Percentiles rank a stretch among this genome's conserved stretches.
Conservation (phyloP, 257 asterid species). For the Ophiorrhiza pumila region DNA sequence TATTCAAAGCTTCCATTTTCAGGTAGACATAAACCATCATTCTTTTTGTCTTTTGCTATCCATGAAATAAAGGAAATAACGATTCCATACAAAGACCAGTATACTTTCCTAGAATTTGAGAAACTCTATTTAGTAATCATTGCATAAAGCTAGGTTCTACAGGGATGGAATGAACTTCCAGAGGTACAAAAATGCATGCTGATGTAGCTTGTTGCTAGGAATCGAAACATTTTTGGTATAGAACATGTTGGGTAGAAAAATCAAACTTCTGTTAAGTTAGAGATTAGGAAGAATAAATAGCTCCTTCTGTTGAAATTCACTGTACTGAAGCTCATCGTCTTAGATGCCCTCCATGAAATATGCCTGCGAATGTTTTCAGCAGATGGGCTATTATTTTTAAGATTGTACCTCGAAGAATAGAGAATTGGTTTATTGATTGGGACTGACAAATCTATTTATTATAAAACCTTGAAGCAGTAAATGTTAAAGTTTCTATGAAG, state of each 20-base stretch:
- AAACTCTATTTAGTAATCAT: not conserved
- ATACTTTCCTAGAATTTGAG: not conserved
- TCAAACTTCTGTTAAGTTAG: not conserved
- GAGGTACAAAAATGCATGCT: not conserved
- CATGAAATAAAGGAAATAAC: not conserved
- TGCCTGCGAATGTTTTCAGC: not conserved
- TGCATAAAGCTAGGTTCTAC: not conserved
- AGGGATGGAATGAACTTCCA: not conserved
- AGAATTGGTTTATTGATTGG: not conserved
- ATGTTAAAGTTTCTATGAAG: not conserved
- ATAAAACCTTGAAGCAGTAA: not conserved
- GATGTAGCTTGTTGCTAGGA: too few species aligned
- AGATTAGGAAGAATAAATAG: not conserved
- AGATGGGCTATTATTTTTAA: too few species aligned
- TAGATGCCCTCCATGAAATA: not conserved
- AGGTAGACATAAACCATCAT: not conserved
- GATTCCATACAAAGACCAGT: not conserved
- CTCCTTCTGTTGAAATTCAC: not conserved
- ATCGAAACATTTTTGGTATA: not conserved
- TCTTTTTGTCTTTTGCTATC: not conserved
- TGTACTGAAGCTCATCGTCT: not conserved
- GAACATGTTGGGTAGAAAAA: not conserved
- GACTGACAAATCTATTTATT: not conserved
- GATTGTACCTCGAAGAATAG: not conserved
- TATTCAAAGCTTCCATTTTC: not conserved